Base-by-base conservation (phyloP, 2,329 filamentous ascomycete species). In the Pestalotiopsis sp. region DNA sequence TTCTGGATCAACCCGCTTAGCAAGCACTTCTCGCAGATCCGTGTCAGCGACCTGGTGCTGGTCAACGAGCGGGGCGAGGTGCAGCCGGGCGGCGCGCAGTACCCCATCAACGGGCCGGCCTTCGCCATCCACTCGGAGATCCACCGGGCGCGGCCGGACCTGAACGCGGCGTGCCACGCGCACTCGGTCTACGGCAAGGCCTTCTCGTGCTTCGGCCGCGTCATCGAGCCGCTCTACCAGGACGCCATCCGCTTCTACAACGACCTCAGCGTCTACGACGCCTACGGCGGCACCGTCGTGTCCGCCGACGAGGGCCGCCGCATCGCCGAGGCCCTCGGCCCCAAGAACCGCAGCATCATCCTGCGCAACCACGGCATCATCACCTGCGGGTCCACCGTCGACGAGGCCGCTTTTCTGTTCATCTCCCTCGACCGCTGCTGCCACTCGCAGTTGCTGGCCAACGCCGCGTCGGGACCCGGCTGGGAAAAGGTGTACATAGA, bases 41-140 rank as follows among this genome's bases (percentile, higher is more conserved):
- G 30, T n/a, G 67, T 68, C 20, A 66, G 63, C 35, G 67, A 66
- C n/a, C 44, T 68, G 56, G 57, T 68, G 11, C 63, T 68, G 26
- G 62, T 68, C n/a, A 65, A 64, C 56, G 62, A 68, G 35, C 48
- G 66, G 17, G 67, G 67, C 24, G 38, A 60, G 20, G 67, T 66
- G 24, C 55, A 60, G 40, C 35, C 55, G n/a, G 62, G 60, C n/a
- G 39, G 58, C 40, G 62, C 65, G 24, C 61, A 52, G 35, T 64
- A 52, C 13, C 61, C 61, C 4, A 66, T 68, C 44, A 68, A 68
- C 57, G 52, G 55, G 11, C 35, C 82, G 64, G 87, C 86, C 1
- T 89, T 88, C 72, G 85, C 86, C 79, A 89, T 90, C 67, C 87
- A 89, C 74, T 83, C 84, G 3, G 86, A 86, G 26, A 84, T 89